phyloP scores from a whole-genome alignment of 2,329 filamentous ascomycete genomes.

The Colletotrichum sp. region DNA sequence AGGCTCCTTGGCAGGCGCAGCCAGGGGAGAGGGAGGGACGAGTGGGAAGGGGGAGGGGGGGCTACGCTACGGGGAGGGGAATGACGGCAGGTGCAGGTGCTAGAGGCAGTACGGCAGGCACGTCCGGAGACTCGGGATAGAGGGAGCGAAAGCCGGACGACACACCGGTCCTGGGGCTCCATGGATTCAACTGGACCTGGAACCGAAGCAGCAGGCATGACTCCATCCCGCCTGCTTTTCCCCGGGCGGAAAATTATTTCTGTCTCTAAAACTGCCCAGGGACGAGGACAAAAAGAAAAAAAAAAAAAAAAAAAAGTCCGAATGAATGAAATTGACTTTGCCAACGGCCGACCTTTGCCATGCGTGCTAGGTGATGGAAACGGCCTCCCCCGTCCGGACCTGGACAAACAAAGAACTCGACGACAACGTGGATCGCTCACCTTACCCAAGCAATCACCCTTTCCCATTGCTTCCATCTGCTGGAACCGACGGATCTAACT shows the following conservation, averaged over 20 bases:
- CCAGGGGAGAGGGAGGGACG: neutral
- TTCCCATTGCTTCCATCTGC: neutral
- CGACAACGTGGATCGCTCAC: neutral
- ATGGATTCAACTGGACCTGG: neutral
- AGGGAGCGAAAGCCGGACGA: neutral
- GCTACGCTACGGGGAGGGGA: neutral
- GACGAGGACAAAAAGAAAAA: neutral
- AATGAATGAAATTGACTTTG: neutral
- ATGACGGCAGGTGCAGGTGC: slow-evolving; percentile 4
- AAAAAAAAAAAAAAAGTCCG: neutral
- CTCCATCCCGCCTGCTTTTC: neutral
- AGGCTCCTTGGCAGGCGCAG: neutral
- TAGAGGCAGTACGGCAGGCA: neutral
- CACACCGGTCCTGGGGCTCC: neutral
- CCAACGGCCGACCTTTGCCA: neutral
- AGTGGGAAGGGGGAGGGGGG: neutral
- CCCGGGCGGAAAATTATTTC: neutral
- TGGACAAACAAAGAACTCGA: neutral
- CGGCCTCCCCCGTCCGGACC: neutral
- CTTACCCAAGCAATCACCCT: neutral
- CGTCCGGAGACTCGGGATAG: slow-evolving; percentile 9
- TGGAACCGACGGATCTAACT: neutral
- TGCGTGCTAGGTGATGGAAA: neutral
- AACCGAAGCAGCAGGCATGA: neutral
- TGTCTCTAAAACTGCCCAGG: neutral